These are phyloP conservation scores for Macadamia integrifolia DNA, from an alignment of 164 flowering plant species.

Conservation along the genomic window DNA sequence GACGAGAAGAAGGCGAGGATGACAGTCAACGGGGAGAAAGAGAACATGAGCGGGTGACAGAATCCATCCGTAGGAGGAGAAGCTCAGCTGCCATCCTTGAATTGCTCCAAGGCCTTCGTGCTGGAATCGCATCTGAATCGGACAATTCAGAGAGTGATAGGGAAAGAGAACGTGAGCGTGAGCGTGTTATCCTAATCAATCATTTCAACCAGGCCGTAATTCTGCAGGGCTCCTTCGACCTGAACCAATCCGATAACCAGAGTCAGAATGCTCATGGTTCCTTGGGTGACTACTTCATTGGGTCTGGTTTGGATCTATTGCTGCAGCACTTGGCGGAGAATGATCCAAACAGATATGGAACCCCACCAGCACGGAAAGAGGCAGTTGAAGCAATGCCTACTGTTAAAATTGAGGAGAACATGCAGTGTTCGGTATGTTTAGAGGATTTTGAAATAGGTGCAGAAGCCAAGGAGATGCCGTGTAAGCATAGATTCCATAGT, in stretches of 20 bases:
- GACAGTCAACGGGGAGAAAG: constrained; percentile 25
- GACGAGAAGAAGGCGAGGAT: constrained; percentile 31
- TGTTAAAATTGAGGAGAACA: constrained; percentile 36
- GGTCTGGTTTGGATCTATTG: constrained; percentile 65
- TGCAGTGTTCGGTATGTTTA: constrained; percentile 71
- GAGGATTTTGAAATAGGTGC: constrained; percentile 67
- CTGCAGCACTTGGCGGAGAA: constrained; percentile 88
- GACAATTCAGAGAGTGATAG: constrained; percentile 29
- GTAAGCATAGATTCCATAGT: constrained; percentile 77
- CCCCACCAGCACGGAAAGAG: constrained; percentile 79
- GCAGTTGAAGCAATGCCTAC: constrained; percentile 74
- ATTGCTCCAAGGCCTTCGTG: constrained; percentile 48
- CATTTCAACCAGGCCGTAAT: constrained; percentile 57
- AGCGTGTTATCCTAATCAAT: constrained; percentile 52
- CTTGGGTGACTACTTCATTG: constrained; percentile 67
- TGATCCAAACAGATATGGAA: constrained; percentile 79
- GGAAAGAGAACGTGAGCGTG: constrained; percentile 33
- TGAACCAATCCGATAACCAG: constrained; percentile 21
- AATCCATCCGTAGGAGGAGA: constrained; percentile 51
- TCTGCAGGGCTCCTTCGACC: constrained; percentile 41
- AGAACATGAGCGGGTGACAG: constrained; percentile 43
- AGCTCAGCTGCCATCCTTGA: constrained; percentile 59
- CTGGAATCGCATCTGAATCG: constrained; percentile 39
- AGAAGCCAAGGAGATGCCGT: constrained; percentile 83
- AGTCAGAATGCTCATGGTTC: constrained; percentile 34